Percentiles rank a stretch among this genome's conserved stretches.
Evolutionary conservation across 2,329 filamentous ascomycete species (phyloP).

Genomic region (Ophioceras dolichostomum): DNA sequence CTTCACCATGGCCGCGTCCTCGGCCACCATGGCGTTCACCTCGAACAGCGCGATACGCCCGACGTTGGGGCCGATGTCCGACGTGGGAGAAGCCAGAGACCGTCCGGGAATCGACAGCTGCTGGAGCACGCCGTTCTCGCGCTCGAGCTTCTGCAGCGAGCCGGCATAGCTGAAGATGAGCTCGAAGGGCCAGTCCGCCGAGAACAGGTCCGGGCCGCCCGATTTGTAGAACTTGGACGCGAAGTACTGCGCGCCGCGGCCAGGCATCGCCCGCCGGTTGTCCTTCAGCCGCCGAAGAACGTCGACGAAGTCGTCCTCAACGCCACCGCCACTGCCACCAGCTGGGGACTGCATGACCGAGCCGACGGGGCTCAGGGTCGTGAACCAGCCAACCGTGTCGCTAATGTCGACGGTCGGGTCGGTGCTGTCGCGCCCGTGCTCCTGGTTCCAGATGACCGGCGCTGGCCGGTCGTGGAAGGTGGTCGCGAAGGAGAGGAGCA

Average conservation of each 20-base stretch:
- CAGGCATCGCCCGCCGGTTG: slow-evolving; percentile 26
- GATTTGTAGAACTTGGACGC: slow-evolving; percentile 26
- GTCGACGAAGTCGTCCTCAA: slow-evolving; percentile 38
- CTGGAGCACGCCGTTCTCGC: slow-evolving; percentile 34
- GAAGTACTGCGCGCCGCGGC: slow-evolving; percentile 37
- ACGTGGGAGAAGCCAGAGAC: slow-evolving; percentile 22
- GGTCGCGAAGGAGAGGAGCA: slow-evolving; percentile 42
- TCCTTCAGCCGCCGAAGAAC: slow-evolving; percentile 43
- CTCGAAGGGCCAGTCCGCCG: slow-evolving; percentile 37
- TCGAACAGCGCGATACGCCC: slow-evolving; percentile 39
- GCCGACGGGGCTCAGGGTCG: slow-evolving; percentile 39
- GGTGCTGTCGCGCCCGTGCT: slow-evolving; percentile 32
- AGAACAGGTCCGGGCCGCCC: slow-evolving; percentile 15
- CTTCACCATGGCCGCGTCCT: slow-evolving; percentile 30
- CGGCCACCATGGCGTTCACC: slow-evolving; percentile 32
- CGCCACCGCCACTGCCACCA: too few relatives aligned
- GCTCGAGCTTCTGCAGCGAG: slow-evolving; percentile 33
- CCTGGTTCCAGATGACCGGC: slow-evolving; percentile 43
- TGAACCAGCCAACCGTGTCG: slow-evolving; percentile 49
- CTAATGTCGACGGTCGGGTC: slow-evolving; percentile 36
- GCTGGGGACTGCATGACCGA: slow-evolving; percentile 24
- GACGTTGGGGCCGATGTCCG: slow-evolving; percentile 31
- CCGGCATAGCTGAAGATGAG: slow-evolving; percentile 46
- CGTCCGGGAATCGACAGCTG: slow-evolving; percentile 28
- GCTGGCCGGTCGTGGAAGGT: slow-evolving; percentile 37